Conservation (phyloP, 495 filamentous ascomycete genomes). For the Xylaria nigripes region DNA sequence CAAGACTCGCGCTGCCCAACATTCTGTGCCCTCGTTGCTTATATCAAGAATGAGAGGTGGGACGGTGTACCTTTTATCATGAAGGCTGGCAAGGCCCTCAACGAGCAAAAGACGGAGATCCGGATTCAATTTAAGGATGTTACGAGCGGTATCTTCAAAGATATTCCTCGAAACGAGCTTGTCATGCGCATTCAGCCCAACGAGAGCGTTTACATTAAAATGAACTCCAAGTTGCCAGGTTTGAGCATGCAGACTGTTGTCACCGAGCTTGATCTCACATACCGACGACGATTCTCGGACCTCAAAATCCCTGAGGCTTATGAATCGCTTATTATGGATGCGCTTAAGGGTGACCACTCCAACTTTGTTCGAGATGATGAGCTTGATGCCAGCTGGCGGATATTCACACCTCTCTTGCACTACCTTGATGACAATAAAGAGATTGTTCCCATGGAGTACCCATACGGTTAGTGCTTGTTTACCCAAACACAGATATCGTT, state of each 20-base stretch:
- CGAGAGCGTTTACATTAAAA: constrained; percentile 99
- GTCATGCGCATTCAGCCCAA: constrained; percentile 99
- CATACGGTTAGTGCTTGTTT: constrained; percentile 72
- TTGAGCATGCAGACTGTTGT: constrained; percentile 99
- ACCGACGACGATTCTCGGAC: constrained; percentile 96
- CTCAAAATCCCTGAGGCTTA: constrained; percentile 99
- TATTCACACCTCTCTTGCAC: constrained; percentile 94
- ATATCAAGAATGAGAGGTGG: constrained; percentile 99
- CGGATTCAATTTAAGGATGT: constrained; percentile 99
- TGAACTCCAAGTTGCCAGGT: constrained; percentile 99
- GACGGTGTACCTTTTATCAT: constrained; percentile 99
- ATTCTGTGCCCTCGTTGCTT: constrained; percentile 92
- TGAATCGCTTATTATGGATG: constrained; percentile 94
- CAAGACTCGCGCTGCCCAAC: constrained; percentile 96
- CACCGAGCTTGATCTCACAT: constrained; percentile 97
- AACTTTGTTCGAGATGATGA: constrained; percentile 99
- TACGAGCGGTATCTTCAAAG: constrained; percentile 98
- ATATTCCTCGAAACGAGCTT: constrained; percentile 97
- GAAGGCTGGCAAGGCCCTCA: constrained; percentile 97
- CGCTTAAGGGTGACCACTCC: constrained; percentile 97
- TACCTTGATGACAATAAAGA: constrained; percentile 99
- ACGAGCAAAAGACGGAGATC: constrained; percentile 99
- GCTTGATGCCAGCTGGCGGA: constrained; percentile 95
- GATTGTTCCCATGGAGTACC: constrained; percentile 99
- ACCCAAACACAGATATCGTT: not conserved